Evolutionary conservation across 179 eudicot species (phyloP).

Genomic region (Spinacia oleracea): DNA sequence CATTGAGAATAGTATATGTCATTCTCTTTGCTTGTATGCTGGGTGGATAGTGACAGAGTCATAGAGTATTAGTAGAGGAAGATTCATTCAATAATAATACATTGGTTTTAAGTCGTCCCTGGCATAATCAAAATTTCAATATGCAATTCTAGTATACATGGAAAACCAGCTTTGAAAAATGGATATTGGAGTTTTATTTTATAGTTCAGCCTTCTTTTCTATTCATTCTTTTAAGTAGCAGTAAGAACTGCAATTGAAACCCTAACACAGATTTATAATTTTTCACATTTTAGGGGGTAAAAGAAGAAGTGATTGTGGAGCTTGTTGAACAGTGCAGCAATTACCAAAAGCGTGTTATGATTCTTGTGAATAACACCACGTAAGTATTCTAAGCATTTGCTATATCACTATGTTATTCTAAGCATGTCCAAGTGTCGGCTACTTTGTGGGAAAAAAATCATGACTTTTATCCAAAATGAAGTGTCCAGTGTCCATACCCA

Average conservation of each 20-base stretch:
- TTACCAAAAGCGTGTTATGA: constrained; percentile 81
- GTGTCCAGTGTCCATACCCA: no score
- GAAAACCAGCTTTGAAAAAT: not conserved
- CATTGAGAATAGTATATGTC: not conserved
- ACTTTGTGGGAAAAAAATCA: no score
- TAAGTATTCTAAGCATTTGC: constrained; percentile 32
- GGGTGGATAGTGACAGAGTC: not conserved
- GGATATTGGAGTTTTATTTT: not conserved
- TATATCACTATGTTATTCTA: no score
- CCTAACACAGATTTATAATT: not conserved
- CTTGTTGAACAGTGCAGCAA: constrained; percentile 94
- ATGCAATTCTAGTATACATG: not conserved
- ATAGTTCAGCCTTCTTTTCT: not conserved
- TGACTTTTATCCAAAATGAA: no score
- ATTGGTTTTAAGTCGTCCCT: not conserved
- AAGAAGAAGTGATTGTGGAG: constrained; percentile 83
- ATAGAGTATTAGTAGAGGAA: not conserved
- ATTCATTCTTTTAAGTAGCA: not conserved
- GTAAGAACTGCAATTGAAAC: not conserved
- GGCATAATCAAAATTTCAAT: not conserved
- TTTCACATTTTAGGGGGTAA: constrained; percentile 51
- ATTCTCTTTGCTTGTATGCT: not conserved
- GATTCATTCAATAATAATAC: not conserved
- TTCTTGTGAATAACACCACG: constrained; percentile 75
- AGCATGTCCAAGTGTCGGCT: no score